These are phyloP conservation scores for Fomes fomentarius DNA, from an alignment of 1,284 basidiomycete species.

Conservation along the genomic window DNA sequence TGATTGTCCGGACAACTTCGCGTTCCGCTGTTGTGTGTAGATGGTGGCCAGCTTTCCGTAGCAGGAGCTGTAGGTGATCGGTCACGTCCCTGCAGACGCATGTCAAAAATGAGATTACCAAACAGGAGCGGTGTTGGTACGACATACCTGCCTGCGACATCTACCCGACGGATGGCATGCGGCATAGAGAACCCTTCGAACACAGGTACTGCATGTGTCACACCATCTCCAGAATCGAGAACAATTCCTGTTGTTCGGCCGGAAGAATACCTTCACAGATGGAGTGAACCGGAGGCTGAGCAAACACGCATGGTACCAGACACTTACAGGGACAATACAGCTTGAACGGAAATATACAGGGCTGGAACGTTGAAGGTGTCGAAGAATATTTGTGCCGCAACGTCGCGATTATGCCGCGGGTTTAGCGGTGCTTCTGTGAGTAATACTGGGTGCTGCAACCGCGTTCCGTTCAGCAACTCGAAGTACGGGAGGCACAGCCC, in stretches of 20 bases:
- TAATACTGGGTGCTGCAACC: slow-evolving; percentile 89
- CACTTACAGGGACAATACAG: slow-evolving; percentile 90
- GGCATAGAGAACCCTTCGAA: slow-evolving; percentile 99
- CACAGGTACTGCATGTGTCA: slow-evolving; percentile 98
- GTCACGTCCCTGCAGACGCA: slow-evolving; percentile 83
- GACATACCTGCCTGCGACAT: slow-evolving; percentile 89
- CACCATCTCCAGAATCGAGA: slow-evolving; percentile 97
- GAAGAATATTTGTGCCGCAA: slow-evolving; percentile 97
- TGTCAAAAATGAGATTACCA: slow-evolving; percentile 1
- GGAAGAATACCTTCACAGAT: slow-evolving; percentile 87
- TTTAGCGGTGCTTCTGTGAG: slow-evolving; percentile 96
- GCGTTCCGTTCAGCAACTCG: slow-evolving; percentile 2
- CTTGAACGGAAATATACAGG: slow-evolving; percentile 96
- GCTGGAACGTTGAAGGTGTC: slow-evolving; percentile 99
- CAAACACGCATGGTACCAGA: background rate
- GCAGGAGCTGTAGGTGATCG: slow-evolving; percentile 91
- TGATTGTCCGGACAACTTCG: slow-evolving; percentile 96
- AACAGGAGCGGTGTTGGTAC: background rate
- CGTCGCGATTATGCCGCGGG: slow-evolving; percentile 91
- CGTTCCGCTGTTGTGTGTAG: slow-evolving; percentile 97
- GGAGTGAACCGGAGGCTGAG: background rate
- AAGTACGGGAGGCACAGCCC: slow-evolving; percentile 11
- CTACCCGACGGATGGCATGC: slow-evolving; percentile 94
- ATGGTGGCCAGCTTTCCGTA: slow-evolving; percentile 95
- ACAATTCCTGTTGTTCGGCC: slow-evolving; percentile 99